These are phyloP conservation scores for Pseudonitzschia delicatissima DNA, from an alignment of 108 stramenopile species.

Conservation along the genomic window DNA sequence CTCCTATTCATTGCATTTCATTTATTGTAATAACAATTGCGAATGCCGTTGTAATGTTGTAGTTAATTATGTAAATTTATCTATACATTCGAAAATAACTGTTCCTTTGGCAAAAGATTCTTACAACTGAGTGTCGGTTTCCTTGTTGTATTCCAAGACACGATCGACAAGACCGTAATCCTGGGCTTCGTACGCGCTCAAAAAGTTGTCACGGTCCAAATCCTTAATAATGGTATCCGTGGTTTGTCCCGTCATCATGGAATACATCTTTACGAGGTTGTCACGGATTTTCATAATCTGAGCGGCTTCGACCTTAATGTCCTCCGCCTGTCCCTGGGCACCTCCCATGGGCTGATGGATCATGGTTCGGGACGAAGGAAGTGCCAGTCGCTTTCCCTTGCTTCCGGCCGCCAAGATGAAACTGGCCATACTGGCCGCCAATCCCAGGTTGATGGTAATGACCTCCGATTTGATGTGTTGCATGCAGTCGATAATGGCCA, in stretches of 20 bases:
- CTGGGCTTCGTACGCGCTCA: slow-evolving; percentile 93
- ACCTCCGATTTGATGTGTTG: slow-evolving; percentile 94
- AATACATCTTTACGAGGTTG: slow-evolving; percentile 96
- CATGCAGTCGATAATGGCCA: slow-evolving; percentile 98
- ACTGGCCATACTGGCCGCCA: slow-evolving; percentile 96
- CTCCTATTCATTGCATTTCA: no score
- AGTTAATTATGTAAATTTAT: no score
- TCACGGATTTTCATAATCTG: slow-evolving; percentile 98
- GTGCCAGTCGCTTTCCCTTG: slow-evolving; percentile 89
- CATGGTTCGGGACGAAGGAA: slow-evolving; percentile 96
- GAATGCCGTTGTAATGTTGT: no score
- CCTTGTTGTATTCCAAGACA: slow-evolving; percentile 80
- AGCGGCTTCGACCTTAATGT: slow-evolving; percentile 97
- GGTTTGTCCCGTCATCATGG: slow-evolving; percentile 97
- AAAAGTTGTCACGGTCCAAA: slow-evolving; percentile 97
- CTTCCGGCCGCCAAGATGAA: slow-evolving; percentile 96
- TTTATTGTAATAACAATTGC: no score
- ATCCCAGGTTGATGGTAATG: slow-evolving; percentile 96
- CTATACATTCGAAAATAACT: no score
- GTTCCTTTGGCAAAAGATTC: no score
- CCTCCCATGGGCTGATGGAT: slow-evolving; percentile 99
- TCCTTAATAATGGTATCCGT: slow-evolving; percentile 83
- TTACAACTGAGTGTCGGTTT: slow-evolving; percentile 49
- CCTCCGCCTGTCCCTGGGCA: slow-evolving; percentile 98
- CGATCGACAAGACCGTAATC: slow-evolving; percentile 95